Conservation (phyloP, 441 rosid species). For the Geranium incanum region DNA sequence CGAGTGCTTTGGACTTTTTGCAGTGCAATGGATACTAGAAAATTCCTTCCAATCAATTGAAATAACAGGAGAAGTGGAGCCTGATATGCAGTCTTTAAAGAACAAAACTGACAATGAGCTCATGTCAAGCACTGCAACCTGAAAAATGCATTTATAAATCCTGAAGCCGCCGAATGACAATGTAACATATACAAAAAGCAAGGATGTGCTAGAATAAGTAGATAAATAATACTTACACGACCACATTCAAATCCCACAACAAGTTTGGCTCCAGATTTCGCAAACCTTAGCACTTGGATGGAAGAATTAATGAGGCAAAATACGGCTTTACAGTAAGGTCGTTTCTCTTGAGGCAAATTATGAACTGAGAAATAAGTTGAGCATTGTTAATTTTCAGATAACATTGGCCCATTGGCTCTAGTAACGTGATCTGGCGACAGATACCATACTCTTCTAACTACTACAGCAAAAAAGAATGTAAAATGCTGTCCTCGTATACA, state of each 20-base stretch:
- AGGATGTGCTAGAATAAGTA: constrained; percentile 13
- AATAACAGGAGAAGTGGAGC: constrained; percentile 40
- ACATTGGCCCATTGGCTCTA: constrained; percentile 16
- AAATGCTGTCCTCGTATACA: not conserved
- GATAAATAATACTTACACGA: constrained; percentile 36
- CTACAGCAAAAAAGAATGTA: not conserved
- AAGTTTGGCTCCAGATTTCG: constrained; percentile 43
- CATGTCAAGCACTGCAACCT: constrained; percentile 57
- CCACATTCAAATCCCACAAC: constrained; percentile 54
- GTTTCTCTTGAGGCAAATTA: constrained; percentile 35
- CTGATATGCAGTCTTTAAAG: constrained; percentile 31
- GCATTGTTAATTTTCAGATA: constrained; percentile 18
- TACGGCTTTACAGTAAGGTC: constrained; percentile 38
- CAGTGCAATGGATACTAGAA: constrained; percentile 23
- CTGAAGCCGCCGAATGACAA: constrained; percentile 10
- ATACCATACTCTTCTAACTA: not conserved
- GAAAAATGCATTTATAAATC: constrained; percentile 28
- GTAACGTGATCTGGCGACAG: constrained; percentile 5
- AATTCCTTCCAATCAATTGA: constrained; percentile 39
- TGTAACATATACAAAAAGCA: constrained; percentile 11
- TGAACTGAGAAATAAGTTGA: constrained; percentile 34
- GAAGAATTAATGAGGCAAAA: constrained; percentile 46
- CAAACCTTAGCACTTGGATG: constrained; percentile 42
- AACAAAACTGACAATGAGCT: constrained; percentile 44
- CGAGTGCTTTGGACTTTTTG: constrained; percentile 30